phyloP scores from a whole-genome alignment of 2,329 filamentous ascomycete species.

The Aspergillus fijiensis region DNA sequence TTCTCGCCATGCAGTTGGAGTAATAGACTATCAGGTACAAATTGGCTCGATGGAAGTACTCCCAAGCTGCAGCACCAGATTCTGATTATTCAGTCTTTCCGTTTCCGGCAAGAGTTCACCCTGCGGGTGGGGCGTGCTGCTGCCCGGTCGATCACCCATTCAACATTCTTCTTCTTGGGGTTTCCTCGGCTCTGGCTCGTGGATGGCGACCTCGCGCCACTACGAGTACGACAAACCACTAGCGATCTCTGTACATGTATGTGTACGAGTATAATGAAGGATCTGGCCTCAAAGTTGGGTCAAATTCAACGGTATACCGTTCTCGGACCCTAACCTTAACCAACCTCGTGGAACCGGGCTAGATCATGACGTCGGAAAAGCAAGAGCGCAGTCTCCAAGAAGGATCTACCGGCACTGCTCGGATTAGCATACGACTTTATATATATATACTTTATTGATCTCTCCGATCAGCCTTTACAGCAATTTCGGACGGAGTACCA shows the following conservation, averaged over 20 bases:
- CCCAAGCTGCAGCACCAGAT: not conserved
- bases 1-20: no score
- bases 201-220: not conserved
- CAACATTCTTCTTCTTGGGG: not conserved
- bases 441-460: not conserved
- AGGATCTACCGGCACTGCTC: not conserved
- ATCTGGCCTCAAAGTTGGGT: not conserved
- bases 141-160: not conserved
- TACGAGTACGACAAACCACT: not conserved
- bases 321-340: constrained; percentile 4
- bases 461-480: not conserved
- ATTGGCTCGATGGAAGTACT: no score
- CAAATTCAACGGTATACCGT: constrained; percentile 1
- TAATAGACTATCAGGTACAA: no score
- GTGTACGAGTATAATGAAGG: not conserved
- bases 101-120: not conserved
- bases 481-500: not conserved
- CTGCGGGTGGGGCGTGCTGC: not conserved
- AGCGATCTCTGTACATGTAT: no score
- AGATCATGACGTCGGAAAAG: not conserved
- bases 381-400: not conserved
- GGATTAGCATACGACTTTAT: not conserved
- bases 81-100: not conserved
- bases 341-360: not conserved
- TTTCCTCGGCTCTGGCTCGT: not conserved